phyloP scores from a whole-genome alignment of 2,329 filamentous ascomycete species.

The Mycogone perniciosa region DNA sequence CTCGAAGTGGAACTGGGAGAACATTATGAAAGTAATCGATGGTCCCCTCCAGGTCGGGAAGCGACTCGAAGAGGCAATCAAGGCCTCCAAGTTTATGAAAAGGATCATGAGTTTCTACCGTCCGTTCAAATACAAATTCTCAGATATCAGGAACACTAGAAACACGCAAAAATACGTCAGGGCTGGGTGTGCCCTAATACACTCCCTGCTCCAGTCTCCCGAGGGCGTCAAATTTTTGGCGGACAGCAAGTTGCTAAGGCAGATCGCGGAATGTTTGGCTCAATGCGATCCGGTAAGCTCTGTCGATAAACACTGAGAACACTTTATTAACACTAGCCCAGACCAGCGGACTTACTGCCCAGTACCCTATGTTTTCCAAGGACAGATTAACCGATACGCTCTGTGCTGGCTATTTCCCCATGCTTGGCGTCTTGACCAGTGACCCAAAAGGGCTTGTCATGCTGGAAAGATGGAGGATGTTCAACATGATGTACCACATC shows the following conservation, averaged over 20 bases:
- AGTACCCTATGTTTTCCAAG: slow-evolving; percentile 80
- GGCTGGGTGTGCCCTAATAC: slow-evolving; percentile 81
- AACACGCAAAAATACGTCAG: slow-evolving; percentile 91
- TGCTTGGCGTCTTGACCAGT: slow-evolving; percentile 80
- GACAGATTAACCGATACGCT: slow-evolving; percentile 81
- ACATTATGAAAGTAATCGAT: slow-evolving; percentile 85
- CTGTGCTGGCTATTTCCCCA: slow-evolving; percentile 87
- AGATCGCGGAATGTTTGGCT: slow-evolving; percentile 91
- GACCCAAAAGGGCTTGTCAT: slow-evolving; percentile 79
- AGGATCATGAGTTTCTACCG: slow-evolving; percentile 90
- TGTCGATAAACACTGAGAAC: too few species aligned
- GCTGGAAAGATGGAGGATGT: slow-evolving; percentile 93
- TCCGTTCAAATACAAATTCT: slow-evolving; percentile 94
- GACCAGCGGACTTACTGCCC: slow-evolving; percentile 69
- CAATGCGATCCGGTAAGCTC: slow-evolving; percentile 77
- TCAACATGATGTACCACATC: slow-evolving; percentile 99
- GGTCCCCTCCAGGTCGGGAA: slow-evolving; percentile 88
- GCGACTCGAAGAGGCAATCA: slow-evolving; percentile 86
- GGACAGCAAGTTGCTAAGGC: slow-evolving; percentile 87
- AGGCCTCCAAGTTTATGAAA: slow-evolving; percentile 94
- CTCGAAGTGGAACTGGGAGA: slow-evolving; percentile 95
- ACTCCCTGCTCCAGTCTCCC: slow-evolving; percentile 74
- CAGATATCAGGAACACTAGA: slow-evolving; percentile 81
- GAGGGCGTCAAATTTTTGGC: slow-evolving; percentile 81
- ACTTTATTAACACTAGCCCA: slow-evolving; percentile 21